Evolutionary conservation across 352 stramenopile species (phyloP).

Genomic region (Phytophthora idaei): DNA sequence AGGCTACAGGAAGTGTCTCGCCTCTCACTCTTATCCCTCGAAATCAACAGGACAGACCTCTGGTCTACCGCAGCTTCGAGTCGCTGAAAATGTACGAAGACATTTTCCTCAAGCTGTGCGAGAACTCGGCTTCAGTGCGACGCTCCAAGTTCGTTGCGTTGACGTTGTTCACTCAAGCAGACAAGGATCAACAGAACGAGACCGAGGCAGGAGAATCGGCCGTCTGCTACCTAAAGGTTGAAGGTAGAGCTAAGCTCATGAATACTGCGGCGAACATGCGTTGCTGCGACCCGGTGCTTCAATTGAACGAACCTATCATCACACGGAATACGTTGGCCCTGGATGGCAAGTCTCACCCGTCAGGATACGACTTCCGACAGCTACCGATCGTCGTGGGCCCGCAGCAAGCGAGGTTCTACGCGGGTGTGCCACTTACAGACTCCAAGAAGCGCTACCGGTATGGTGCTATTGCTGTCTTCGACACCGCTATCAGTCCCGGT

Average conservation of each 20-base stretch:
- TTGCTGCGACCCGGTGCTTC: slow-evolving; percentile 74
- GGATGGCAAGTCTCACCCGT: slow-evolving; percentile 31
- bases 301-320: slow-evolving; percentile 44
- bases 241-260: slow-evolving; percentile 52
- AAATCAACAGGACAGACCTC: slow-evolving; percentile 20
- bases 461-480: slow-evolving; percentile 72
- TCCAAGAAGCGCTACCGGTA: slow-evolving; percentile 45
- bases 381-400: slow-evolving; percentile 73
- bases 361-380: slow-evolving; percentile 55
- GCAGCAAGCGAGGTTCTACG: slow-evolving; percentile 77
- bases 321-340: slow-evolving; percentile 53
- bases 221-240: slow-evolving; percentile 58
- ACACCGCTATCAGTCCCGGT: slow-evolving; percentile 42
- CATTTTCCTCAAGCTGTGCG: slow-evolving; percentile 61
- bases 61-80: slow-evolving; percentile 39
- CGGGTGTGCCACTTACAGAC: slow-evolving; percentile 64
- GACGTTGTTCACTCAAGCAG: slow-evolving; percentile 49
- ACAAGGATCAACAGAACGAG: slow-evolving; percentile 17
- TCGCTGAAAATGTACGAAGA: slow-evolving; percentile 52
- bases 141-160: slow-evolving; percentile 64
- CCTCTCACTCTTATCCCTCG: not conserved
- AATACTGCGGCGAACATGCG: slow-evolving; percentile 60
- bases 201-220: slow-evolving; percentile 13
- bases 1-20: slow-evolving; percentile 7
- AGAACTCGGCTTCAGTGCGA: slow-evolving; percentile 45